phyloP scores from a whole-genome alignment of 768 basidiomycete species.

The Clitopilus passeckerianus region DNA sequence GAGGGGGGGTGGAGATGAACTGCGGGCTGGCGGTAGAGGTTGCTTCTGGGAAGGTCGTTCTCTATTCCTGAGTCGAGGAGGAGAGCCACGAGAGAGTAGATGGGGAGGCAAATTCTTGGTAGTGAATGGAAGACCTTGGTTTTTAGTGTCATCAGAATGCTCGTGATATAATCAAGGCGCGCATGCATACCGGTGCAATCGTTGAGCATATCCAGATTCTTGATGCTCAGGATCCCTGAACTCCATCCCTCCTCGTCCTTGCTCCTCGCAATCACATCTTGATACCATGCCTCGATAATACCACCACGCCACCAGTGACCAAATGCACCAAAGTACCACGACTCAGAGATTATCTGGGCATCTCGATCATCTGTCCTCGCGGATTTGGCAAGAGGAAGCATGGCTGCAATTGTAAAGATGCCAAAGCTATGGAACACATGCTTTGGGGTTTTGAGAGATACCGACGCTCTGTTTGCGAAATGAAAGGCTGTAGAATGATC shows the following conservation, averaged over 20 bases:
- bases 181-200: conserved; percentile 54
- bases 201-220: conserved; percentile 64
- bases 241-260: conserved; percentile 73
- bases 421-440: conserved; percentile 84
- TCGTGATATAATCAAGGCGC: conserved; percentile 4
- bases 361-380: conserved; percentile 34
- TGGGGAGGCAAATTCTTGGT: conserved; percentile 41
- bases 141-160: conserved; percentile 4
- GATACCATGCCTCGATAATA: conserved; percentile 76
- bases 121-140: conserved; percentile 45
- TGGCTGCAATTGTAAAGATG: conserved; percentile 81
- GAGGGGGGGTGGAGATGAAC: conserved; percentile 76
- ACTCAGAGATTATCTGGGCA: conserved; percentile 57
- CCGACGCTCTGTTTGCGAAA: conserved; percentile 89
- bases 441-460: conserved; percentile 89
- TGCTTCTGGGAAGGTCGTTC: conserved; percentile 46
- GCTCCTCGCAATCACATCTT: conserved; percentile 55
- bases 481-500: conserved; percentile 55
- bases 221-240: conserved; percentile 74
- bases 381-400: conserved; percentile 51
- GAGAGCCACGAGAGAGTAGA: conserved; percentile 38
- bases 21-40: conserved; percentile 38
- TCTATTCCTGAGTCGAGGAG: conserved; percentile 54
- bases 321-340: conserved; percentile 89
- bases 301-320: conserved; percentile 91